Percentiles rank a stretch among this genome's conserved stretches.
Conservation (phyloP, 1,284 basidiomycete genomes). For the Boletus nobilissimus region DNA sequence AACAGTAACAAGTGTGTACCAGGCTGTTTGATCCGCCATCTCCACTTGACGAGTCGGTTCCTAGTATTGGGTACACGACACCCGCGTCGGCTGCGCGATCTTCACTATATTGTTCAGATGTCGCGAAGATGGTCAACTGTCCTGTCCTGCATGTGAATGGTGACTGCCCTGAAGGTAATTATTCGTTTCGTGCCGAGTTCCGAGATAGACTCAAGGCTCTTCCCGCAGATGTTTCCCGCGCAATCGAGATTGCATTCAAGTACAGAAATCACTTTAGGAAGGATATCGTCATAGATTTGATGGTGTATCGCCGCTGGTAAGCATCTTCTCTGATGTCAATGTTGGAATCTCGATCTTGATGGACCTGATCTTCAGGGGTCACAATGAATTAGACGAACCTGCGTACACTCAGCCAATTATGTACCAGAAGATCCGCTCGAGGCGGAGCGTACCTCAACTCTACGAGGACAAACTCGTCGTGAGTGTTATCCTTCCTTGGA, state of each 20-base stretch:
- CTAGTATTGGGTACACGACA: conserved; percentile 90
- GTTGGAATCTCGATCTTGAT: neutral
- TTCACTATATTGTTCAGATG: conserved; percentile 88
- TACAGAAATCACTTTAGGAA: conserved; percentile 88
- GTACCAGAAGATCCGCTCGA: conserved; percentile 85
- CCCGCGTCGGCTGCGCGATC: conserved; percentile 85
- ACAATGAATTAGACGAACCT: conserved; percentile 93
- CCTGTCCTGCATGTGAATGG: conserved; percentile 94
- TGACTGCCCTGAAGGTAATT: conserved; percentile 84
- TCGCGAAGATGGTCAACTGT: conserved; percentile 90
- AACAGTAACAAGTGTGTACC: conserved; percentile 62
- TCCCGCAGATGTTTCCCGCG: conserved; percentile 74
- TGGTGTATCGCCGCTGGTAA: conserved; percentile 87
- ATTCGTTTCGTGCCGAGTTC: conserved; percentile 12
- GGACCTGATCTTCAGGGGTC: conserved; percentile 60
- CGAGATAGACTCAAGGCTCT: neutral
- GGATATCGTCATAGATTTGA: conserved; percentile 88
- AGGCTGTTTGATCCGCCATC: neutral
- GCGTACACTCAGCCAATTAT: conserved; percentile 90
- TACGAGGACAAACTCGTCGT: conserved; percentile 86
- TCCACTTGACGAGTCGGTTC: conserved; percentile 1
- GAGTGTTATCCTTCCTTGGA: conserved; percentile 39
- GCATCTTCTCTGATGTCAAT: conserved; percentile 28
- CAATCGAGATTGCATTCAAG: conserved; percentile 82
- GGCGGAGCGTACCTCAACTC: conserved; percentile 80